These are phyloP conservation scores for Backusella sp. DNA, from an alignment of 192 early-diverging fungal species.

Conservation along the genomic window DNA sequence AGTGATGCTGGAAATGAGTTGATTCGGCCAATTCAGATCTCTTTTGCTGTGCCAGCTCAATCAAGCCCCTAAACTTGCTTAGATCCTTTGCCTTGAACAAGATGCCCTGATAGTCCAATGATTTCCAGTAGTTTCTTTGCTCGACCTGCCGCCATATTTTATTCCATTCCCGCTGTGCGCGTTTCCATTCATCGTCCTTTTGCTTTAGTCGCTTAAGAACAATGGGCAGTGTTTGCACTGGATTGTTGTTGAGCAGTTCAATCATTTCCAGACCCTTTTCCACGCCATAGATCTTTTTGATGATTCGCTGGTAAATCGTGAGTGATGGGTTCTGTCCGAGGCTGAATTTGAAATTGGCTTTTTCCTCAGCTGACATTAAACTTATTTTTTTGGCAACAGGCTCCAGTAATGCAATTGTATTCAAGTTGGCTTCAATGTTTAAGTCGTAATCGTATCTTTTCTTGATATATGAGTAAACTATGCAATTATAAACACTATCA, in stretches of 20 bases:
- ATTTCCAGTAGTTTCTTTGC: slow-evolving; percentile 88
- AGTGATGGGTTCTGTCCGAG: slow-evolving; percentile 78
- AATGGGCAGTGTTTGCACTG: slow-evolving; percentile 86
- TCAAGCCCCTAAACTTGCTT: slow-evolving; percentile 53
- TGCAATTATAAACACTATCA: not conserved
- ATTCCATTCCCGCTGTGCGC: slow-evolving; percentile 54
- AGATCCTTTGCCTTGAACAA: slow-evolving; percentile 84
- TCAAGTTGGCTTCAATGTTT: slow-evolving; percentile 91
- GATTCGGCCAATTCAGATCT: not conserved
- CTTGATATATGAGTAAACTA: not conserved
- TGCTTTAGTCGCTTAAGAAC: slow-evolving; percentile 93
- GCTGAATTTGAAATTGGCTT: slow-evolving; percentile 67
- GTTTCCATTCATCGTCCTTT: slow-evolving; percentile 97
- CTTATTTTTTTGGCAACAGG: slow-evolving; percentile 81
- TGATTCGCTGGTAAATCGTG: slow-evolving; percentile 82
- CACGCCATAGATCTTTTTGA: slow-evolving; percentile 91
- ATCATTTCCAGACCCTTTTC: slow-evolving; percentile 85
- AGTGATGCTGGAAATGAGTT: slow-evolving; percentile 25
- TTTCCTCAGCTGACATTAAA: slow-evolving; percentile 76
- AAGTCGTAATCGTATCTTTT: slow-evolving; percentile 83
- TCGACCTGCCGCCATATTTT: slow-evolving; percentile 94
- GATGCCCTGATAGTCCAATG: slow-evolving; percentile 93
- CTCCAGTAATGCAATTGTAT: slow-evolving; percentile 83
- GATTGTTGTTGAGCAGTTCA: slow-evolving; percentile 87
- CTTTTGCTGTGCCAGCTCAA: not conserved